Evolutionary conservation across 371 early-diverging fungal species (phyloP), one percentile per base, ranked within the genome.

Genomic region (Nematocida ironsii): DNA sequence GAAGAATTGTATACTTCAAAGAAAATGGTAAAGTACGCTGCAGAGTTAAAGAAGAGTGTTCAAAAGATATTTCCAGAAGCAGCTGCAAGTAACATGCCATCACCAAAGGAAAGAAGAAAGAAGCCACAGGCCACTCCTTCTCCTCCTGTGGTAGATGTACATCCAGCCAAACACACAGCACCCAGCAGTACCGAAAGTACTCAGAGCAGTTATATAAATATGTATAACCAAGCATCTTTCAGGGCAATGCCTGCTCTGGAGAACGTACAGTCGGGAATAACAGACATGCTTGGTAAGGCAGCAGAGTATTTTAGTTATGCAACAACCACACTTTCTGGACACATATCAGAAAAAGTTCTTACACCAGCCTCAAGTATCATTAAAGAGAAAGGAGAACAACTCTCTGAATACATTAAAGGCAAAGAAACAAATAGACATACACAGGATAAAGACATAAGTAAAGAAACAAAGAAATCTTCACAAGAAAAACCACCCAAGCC

Each of bases 1-100:
- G 61, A 72, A 5, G 83, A 83, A 3, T 72, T 85, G 50, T 87
- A 87, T 62, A 48, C n/a, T 25, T 62, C 70, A 7, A 69, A 48
- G 9, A 27, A n/a, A 23, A 74, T 85, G 25, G 62, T 54, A 44
- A 72, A 76, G 47, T 86, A 86, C 69, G 81, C 72, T n/a, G 54
- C 75, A 48, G 20, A n/a, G 13, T 61, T 87, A 6, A 75, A 83
- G 56, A 62, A 67, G 25, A 44, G 47, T 44, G 80, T 87, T n/a
- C 48, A 72, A 33, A 66, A 83, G 55, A 72, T 60, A 47, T 71
- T 57, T 58, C 78, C 78, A 13, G 62, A 72, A 42, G 44, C 16
- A 18, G 42, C 13, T 16, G 39, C 72, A 55, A 40, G 23, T 4
- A 50, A 13, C 5, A 9, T 9, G 18, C 18, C 27, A 5, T 44